Base-by-base conservation (phyloP, 805 yeast genomes). In the Pichia deserticola region DNA sequence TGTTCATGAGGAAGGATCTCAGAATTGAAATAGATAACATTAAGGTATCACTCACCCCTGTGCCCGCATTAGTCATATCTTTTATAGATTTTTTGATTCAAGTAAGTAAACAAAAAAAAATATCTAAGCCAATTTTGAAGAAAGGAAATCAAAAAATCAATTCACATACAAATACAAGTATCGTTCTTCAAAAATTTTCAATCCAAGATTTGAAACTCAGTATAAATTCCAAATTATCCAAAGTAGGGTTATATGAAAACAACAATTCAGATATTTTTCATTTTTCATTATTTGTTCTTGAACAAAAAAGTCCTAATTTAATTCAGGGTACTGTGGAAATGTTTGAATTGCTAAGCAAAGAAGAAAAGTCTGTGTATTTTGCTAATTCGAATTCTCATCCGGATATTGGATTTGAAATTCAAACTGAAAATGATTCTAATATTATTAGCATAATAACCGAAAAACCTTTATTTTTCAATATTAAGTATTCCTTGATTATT, bases 321-420 rank as follows among this genome's bases (percentile, higher is more conserved):
- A 56, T 71, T 1, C 74, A 71, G 52, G 88, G 87, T 2, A 77
- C 78, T 1, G 51, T 80, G 2, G 67, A 71, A 42, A 57, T 53
- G 0, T 51, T 77, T n/a, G 50, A 57, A 1, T 50, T 63, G 4
- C 50, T 66, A 25, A 39, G 27, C 10, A 51, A 60, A 28, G 58
- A 62, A 11, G 45, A 51, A 1, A n/a, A 30, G 35, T 30, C 52
- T 6, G 45, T 63, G 30, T 45, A 51, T 33, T 67, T 76, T 50
- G 61, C 58, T 29, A 58, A 61, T n/a, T 47, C 57, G 2, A 44
- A 29, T 40, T 20, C 57, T 1, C 72, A 71, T 39, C 74, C 76
- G 7, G 87, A 82, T 54, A 44, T 82, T 3, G 59, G 82, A 35
- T 77, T 81, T 59, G 86, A 82, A 57, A 50, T 72, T 27, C 70